Conservation (phyloP, 179 eudicot species). For the Spinacia oleracea region DNA sequence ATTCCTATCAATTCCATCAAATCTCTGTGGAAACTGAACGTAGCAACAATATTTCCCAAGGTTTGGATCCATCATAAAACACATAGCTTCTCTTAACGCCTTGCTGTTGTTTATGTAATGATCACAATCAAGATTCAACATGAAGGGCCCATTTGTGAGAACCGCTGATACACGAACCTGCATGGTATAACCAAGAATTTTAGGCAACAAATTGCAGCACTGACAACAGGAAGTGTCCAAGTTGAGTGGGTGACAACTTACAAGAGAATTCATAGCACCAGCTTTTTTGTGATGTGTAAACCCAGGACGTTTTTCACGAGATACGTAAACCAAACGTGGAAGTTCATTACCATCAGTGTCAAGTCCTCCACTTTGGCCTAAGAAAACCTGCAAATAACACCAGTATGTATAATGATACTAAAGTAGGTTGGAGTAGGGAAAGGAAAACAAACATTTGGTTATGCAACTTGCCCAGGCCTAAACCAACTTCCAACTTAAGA, state of each 20-base stretch:
- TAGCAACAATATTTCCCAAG: slow-evolving; percentile 61
- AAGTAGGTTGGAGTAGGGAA: slow-evolving; percentile 1
- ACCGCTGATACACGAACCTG: slow-evolving; percentile 69
- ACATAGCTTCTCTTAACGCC: slow-evolving; percentile 67
- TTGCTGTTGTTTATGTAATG: slow-evolving; percentile 71
- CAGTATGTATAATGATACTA: slow-evolving; percentile 10
- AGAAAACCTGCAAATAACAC: slow-evolving; percentile 48
- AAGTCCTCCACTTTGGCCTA: slow-evolving; percentile 66
- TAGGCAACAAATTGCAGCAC: background rate
- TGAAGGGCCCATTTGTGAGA: slow-evolving; percentile 58
- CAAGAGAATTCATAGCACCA: slow-evolving; percentile 84
- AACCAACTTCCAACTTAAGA: background rate
- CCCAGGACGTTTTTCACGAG: slow-evolving; percentile 75
- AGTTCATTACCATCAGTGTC: slow-evolving; percentile 73
- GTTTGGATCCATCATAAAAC: slow-evolving; percentile 74
- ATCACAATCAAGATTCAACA: slow-evolving; percentile 70
- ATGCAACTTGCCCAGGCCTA: background rate
- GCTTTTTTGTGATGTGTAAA: slow-evolving; percentile 80
- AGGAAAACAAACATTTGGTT: background rate
- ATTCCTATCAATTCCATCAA: slow-evolving; percentile 64
- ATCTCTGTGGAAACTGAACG: slow-evolving; percentile 76
- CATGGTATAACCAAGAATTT: background rate
- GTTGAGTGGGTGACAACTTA: slow-evolving; percentile 24
- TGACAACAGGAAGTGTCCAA: background rate
- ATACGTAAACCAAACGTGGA: slow-evolving; percentile 70